Conservation (phyloP, 1,284 basidiomycete species). For the Heterobasidion occidentale region DNA sequence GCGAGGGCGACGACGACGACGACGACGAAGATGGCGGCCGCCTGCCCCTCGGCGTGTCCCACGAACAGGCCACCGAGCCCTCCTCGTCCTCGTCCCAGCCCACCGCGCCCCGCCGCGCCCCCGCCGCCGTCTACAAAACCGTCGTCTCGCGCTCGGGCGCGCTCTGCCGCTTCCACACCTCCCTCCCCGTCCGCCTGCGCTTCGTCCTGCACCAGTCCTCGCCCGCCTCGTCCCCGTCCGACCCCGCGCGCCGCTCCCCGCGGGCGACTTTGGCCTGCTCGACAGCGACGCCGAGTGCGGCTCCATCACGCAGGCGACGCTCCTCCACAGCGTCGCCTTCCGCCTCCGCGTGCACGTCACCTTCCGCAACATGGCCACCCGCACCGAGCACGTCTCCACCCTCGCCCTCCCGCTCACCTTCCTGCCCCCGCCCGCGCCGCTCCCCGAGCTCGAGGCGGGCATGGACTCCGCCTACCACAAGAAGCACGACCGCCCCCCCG, state of each 20-base stretch:
- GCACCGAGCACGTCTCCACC: conserved; percentile 54
- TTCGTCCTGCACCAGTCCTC: conserved; percentile 60
- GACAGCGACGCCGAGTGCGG: conserved; percentile 48
- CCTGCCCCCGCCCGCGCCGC: conserved; percentile 62
- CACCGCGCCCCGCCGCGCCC: neutral
- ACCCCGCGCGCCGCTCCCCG: conserved; percentile 29
- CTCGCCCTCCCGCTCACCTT: conserved; percentile 61
- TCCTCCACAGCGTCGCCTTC: conserved; percentile 67
- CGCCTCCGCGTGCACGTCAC: conserved; percentile 56
- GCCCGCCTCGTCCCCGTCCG: conserved; percentile 44
- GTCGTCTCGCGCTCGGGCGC: conserved; percentile 69
- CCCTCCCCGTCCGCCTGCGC: conserved; percentile 56
- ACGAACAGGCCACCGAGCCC: conserved; percentile 23
- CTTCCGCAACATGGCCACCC: conserved; percentile 60
- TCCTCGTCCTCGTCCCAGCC: conserved; percentile 26
- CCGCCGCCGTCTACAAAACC: conserved; percentile 22
- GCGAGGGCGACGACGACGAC: conserved; percentile 15
- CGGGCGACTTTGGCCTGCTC: conserved; percentile 12
- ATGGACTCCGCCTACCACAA: conserved; percentile 72
- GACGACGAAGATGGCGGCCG: conserved; percentile 14
- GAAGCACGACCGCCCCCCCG: conserved; percentile 75
- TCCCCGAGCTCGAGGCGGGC: conserved; percentile 63
- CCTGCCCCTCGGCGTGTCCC: conserved; percentile 8
- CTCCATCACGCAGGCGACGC: conserved; percentile 68
- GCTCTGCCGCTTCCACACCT: conserved; percentile 71